Conservation (phyloP, 1,139 yeast genomes). For the Petasospora rhodanensis region DNA sequence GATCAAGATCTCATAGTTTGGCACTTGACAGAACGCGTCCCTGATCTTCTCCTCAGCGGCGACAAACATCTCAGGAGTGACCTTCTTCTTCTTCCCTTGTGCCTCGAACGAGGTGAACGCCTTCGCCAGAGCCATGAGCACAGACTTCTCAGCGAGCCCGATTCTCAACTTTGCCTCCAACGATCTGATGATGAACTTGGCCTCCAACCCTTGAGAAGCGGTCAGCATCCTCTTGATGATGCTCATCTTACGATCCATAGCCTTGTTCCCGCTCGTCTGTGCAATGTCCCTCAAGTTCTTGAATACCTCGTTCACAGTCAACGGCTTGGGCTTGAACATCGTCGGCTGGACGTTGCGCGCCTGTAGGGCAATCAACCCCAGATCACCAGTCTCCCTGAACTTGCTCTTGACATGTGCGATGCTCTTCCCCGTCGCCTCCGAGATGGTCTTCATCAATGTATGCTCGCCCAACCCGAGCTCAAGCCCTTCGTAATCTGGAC, state of each 20-base stretch:
- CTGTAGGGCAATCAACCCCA: constrained; percentile 83
- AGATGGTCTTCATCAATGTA: constrained; percentile 76
- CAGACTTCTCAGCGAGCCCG: constrained; percentile 92
- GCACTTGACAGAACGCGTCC: constrained; percentile 87
- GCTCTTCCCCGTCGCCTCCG: constrained; percentile 86
- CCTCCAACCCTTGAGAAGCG: constrained; percentile 83
- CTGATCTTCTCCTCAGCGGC: constrained; percentile 74
- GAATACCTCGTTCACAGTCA: constrained; percentile 72
- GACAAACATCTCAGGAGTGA: constrained; percentile 39
- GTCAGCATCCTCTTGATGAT: constrained; percentile 80
- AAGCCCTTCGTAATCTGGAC: constrained; percentile 93
- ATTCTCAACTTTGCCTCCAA: constrained; percentile 90
- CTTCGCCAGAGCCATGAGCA: constrained; percentile 76
- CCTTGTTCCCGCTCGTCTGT: constrained; percentile 71
- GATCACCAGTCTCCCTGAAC: constrained; percentile 78
- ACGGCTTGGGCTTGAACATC: constrained; percentile 86
- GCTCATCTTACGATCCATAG: constrained; percentile 72
- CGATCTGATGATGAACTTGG: constrained; percentile 84
- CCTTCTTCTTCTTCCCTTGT: constrained; percentile 23
- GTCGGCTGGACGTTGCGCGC: constrained; percentile 84
- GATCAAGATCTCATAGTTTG: constrained; percentile 80
- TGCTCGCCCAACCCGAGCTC: constrained; percentile 94
- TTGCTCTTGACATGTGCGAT: constrained; percentile 66
- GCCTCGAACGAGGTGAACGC: constrained; percentile 66
- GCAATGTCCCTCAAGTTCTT: constrained; percentile 75